Conservation (phyloP, 441 rosid genomes). For the Omphalea diandra region DNA sequence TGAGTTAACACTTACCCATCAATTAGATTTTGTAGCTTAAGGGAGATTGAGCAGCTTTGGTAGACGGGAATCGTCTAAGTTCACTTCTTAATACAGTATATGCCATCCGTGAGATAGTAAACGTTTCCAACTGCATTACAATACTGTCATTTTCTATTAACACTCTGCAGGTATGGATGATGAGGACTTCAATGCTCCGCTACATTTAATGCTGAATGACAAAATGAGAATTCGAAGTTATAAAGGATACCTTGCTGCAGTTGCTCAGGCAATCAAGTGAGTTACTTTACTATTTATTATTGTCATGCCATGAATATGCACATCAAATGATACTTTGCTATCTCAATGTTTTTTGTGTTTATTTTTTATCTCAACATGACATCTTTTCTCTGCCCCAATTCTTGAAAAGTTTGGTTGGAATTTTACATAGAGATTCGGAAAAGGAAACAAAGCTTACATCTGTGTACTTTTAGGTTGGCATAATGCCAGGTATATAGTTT, state of each 20-base stretch:
- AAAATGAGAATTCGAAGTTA: slow-evolving; percentile 62
- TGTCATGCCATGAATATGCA: not conserved
- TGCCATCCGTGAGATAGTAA: not conserved
- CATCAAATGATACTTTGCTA: not conserved
- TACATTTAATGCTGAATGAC: slow-evolving; percentile 84
- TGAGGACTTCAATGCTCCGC: slow-evolving; percentile 57
- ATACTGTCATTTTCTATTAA: not conserved
- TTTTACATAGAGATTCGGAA: not conserved
- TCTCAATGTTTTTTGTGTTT: no score
- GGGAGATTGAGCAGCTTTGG: no score
- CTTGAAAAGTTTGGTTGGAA: not conserved
- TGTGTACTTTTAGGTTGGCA: not conserved
- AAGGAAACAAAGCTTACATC: not conserved
- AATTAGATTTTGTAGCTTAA: not conserved
- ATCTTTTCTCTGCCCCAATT: not conserved
- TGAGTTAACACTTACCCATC: slow-evolving; percentile 1
- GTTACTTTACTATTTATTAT: slow-evolving; percentile 17
- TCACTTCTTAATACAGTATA: not conserved
- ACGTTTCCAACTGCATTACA: not conserved
- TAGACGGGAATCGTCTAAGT: no score
- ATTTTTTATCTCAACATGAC: not conserved
- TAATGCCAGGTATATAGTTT: not conserved
- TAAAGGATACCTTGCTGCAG: slow-evolving; percentile 65
- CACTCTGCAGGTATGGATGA: slow-evolving; percentile 81
- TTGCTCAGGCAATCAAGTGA: slow-evolving; percentile 76